These are phyloP conservation scores for Talaromyces sp. DNA, from an alignment of 2,329 filamentous ascomycete species.

Conservation along the genomic window DNA sequence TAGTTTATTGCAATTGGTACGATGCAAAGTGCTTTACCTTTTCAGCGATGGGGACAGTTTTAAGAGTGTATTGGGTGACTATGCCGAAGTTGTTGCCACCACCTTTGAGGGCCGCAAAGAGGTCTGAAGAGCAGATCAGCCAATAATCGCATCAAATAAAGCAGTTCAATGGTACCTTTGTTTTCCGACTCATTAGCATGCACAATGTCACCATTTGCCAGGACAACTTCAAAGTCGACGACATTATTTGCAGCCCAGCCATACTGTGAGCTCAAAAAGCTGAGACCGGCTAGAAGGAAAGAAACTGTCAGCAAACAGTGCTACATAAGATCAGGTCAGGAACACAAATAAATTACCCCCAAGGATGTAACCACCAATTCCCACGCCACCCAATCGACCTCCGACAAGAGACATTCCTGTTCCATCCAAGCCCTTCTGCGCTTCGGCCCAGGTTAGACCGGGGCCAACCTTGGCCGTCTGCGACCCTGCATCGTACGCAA, in stretches of 20 bases:
- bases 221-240: conserved; percentile 42
- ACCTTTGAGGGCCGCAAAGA: conserved; percentile 39
- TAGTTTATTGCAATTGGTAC: not conserved
- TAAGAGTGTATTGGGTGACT: conserved; percentile 34
- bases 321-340: not conserved
- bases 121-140: conserved; percentile 20
- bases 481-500: conserved; percentile 27
- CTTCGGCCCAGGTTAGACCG: conserved; percentile 31
- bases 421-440: conserved; percentile 25
- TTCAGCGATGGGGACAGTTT: conserved; percentile 26
- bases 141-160: not conserved
- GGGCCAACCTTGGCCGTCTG: conserved; percentile 36
- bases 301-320: not conserved
- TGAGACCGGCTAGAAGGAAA: conserved; percentile 27
- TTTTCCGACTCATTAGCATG: conserved; percentile 35
- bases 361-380: conserved; percentile 43
- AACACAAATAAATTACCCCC: conserved; percentile 28
- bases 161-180: conserved; percentile 13
- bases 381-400: conserved; percentile 45
- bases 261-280: conserved; percentile 48
- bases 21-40: conserved; percentile 14
- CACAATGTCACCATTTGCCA: conserved; percentile 43
- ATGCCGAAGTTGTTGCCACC: conserved; percentile 42
- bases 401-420: conserved; percentile 34
- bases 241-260: conserved; percentile 47